Base-by-base conservation (phyloP, 352 stramenopile species). In the Phytophthora brassicae region DNA sequence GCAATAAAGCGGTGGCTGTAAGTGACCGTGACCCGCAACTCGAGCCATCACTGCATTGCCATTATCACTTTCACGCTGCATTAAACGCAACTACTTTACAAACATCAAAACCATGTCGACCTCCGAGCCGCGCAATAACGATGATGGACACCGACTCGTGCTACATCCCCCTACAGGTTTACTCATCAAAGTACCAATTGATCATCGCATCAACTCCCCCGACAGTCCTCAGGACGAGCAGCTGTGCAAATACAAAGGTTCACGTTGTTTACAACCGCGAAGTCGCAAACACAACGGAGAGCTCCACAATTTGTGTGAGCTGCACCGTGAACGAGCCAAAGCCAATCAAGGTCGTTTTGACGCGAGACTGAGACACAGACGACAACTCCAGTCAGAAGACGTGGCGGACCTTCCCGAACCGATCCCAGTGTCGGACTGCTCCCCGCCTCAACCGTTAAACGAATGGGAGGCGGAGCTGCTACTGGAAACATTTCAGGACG, bases 311-410 rank as follows among this genome's bases (percentile, higher is more conserved):
- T 59, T 85, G 42, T 86, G 77, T 55, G 55, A 82, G n/a, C 53
- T 72, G 39, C 79, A 89, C 56, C 74, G 79, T 23, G 56, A 67
- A 19, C 72, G 79, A 36, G 75, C 78, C 23, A 89, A 88, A 39
- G 51, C 54, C 19, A 84, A 85, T 67, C 79, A 89, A 72, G 73
- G 74, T 16, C 65, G 70, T 16, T 72, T 81, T n/a, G 68, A 89
- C 46, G 51, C 47, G 31, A 69, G 54, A 38, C 45, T 50, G 31
- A 24, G 57, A 19, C 57, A 71, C 26, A 50, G 58, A 19, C 63
- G 57, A 13, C 50, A 63, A 16, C 42, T 42, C 12, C 26, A 68
- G 46, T 23, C 7, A 19, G 52, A 45, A 7, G 58, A 69, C 2
- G 22, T 11, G 4, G 41, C 42, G 20, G 42, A 65, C 14, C 43